Base-by-base conservation (phyloP, 2,329 filamentous ascomycete genomes). In the Arthroderma uncinatum region DNA sequence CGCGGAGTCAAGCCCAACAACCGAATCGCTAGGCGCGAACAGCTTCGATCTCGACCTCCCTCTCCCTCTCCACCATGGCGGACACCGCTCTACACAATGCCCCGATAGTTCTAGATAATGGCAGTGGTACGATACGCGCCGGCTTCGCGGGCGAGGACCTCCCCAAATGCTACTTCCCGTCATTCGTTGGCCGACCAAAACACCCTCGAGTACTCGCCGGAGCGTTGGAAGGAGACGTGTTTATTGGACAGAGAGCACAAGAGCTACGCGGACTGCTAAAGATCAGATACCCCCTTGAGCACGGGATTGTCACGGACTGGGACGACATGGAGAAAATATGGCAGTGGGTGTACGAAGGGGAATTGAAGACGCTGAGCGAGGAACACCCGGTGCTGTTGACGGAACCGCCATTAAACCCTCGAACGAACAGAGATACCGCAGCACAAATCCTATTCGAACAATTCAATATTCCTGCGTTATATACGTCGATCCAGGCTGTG, bases 301-400 rank as follows among this genome's bases (percentile, higher is more conserved):
- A 98, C 71, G 93, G 93, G 65, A 94, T 98, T 67, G 93, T 98
- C 62, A 98, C 93, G 64, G 90, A 98, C 73, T 98, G 93, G 93
- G 93, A 97, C 70, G 93, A 98, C 70, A 98, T 98, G 93, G 93
- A 98, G 78, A 85, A 89, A 76, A 98, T 98, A 74, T 98, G 93
- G 93, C 88, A 94, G 67, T 93, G 95, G 69, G 90, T 98, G 55
- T 98, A 97, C 71, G 88, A 88, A 58, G 92, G 96, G 68, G 93
- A 94, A 62, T 73, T 98, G 66, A 97, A 96, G 78, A 95, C 92
- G 53, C 79, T 96, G 69, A 96, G 91, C 73, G 93, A 98, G 80
- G 93, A 98, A 85, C 93, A 98, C 73, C 93, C 93, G 47, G 92
- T 98, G 60, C 83, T 98, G 55, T 80, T 98, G 66, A 98, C 93